Conservation (phyloP, 2,329 filamentous ascomycete genomes). For the Aspergillus vadensis region DNA sequence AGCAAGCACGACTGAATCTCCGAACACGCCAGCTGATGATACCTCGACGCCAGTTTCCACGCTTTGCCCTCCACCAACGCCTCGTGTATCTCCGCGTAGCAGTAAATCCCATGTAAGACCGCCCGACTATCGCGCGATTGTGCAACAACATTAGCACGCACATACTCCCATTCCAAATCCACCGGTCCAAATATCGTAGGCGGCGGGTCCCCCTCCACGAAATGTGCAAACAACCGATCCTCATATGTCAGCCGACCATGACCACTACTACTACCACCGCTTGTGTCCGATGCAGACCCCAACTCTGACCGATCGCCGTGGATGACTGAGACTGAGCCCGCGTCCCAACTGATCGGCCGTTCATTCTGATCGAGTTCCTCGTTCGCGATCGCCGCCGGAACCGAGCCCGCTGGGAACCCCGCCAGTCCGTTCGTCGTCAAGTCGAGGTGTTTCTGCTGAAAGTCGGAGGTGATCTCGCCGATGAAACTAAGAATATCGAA, state of each 20-base stretch:
- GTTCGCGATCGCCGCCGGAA: neutral
- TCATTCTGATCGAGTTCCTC: slow-evolving; percentile 4
- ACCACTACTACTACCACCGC: neutral
- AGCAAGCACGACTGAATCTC: slow-evolving; percentile 33
- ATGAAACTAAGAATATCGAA: slow-evolving; percentile 43
- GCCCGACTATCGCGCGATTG: slow-evolving; percentile 29
- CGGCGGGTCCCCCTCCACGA: slow-evolving; percentile 31
- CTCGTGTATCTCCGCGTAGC: slow-evolving; percentile 37
- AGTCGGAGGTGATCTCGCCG: slow-evolving; percentile 38
- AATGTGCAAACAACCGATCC: slow-evolving; percentile 34
- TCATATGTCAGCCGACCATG: slow-evolving; percentile 24
- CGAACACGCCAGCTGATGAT: slow-evolving; percentile 34
- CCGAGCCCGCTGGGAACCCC: neutral
- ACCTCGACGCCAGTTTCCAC: slow-evolving; percentile 32
- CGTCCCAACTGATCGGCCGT: slow-evolving; percentile 12
- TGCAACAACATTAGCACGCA: slow-evolving; percentile 27
- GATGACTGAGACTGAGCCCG: neutral
- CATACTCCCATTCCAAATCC: slow-evolving; percentile 37
- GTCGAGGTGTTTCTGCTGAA: slow-evolving; percentile 39
- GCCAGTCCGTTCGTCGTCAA: slow-evolving; percentile 26
- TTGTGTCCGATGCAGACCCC: neutral
- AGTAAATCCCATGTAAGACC: slow-evolving; percentile 35
- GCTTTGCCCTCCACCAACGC: slow-evolving; percentile 28
- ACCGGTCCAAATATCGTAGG: slow-evolving; percentile 36
- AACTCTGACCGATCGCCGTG: neutral